A percentile compares a stretch with the other conserved stretches of the same genome.
Evolutionary conservation across 352 stramenopile genomes (phyloP).

Genomic region (Halophytophthora polymorphica): DNA sequence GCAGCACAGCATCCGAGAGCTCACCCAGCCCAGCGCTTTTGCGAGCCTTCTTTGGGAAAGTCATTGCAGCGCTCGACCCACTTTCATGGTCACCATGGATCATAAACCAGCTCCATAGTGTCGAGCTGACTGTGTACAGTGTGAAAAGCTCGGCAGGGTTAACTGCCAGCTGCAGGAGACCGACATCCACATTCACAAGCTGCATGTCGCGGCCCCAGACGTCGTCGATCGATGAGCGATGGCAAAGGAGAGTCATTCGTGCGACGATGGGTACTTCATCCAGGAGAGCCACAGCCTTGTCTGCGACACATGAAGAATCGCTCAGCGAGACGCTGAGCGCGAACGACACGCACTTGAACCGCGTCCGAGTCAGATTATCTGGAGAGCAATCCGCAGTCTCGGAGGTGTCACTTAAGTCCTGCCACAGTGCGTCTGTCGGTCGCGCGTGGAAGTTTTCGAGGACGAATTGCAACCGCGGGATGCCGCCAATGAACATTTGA

Average conservation of each 20-base stretch:
- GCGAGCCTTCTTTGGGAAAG: background rate
- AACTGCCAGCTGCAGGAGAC: conserved; percentile 41
- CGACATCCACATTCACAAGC: conserved; percentile 58
- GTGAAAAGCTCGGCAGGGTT: conserved; percentile 35
- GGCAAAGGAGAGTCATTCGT: conserved; percentile 55
- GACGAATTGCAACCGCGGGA: conserved; percentile 35
- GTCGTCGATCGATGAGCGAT: conserved; percentile 32
- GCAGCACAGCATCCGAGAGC: conserved; percentile 41
- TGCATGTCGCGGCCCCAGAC: conserved; percentile 51
- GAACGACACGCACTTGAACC: conserved; percentile 63
- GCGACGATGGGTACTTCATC: conserved; percentile 44
- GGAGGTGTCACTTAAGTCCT: conserved; percentile 60
- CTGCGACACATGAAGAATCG: background rate
- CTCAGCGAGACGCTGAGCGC: conserved; percentile 38
- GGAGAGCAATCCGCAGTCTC: conserved; percentile 56
- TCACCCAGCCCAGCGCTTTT: background rate
- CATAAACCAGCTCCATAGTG: conserved; percentile 21
- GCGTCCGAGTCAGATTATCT: conserved; percentile 57
- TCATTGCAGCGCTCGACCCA: conserved; percentile 2
- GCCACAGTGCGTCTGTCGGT: conserved; percentile 62
- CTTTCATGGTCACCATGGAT: conserved; percentile 9
- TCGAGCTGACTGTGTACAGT: conserved; percentile 22
- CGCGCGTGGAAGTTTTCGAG: conserved; percentile 44
- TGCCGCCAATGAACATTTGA: conserved; percentile 41
- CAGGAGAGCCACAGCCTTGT: conserved; percentile 21